Evolutionary conservation across 495 filamentous ascomycete genomes (phyloP), one percentile per base, ranked within the genome.

Genomic region (Penicillium flavigenum): DNA sequence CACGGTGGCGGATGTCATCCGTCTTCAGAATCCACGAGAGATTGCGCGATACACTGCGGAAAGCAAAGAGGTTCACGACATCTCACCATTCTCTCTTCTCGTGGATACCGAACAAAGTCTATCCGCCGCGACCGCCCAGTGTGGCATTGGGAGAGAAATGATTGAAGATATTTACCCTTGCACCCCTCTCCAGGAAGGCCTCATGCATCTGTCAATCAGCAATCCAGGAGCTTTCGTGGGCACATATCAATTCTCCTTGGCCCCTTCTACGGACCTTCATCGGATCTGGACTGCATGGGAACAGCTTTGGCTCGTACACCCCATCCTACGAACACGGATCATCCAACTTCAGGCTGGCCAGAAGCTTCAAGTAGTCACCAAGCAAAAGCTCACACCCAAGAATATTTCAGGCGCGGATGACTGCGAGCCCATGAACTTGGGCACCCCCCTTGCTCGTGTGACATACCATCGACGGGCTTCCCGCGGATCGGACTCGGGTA

Each of bases 101-200:
- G n/a, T 5, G 1, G 27, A 48, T 20, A 8, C 29, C 4, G 26
- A n/a, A 19, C 26, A 17, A 16, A 20, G 26, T 34, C 14, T 48
- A 19, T 17, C 7, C 2, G 16, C 16, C 29, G 46, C 46, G 1
- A 27, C 27, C 4, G 3, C n/a, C 17, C 47, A 50, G 20, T 50
- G 47, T 31, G 26, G 17, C 29, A 10, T 50, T 4, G 17, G 22
- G 10, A 20, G 19, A 8, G 19, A 14, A 17, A 24, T 38, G 26
- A 50, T 50, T 14, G 53, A 58, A 20, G 72, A 87, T 64, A 65
- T 82, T 0, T 87, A 84, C 58, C 83, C 85, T 12, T 86, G 83
- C 65, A 83, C 79, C 0, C 78, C 85, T 8, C 59, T 86, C 9
- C 86, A 88, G 63, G 83, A 84, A 61, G 83, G 81, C 0, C 70